phyloP scores from a whole-genome alignment of 192 early-diverging fungal species.

The Coemansia biformis region DNA sequence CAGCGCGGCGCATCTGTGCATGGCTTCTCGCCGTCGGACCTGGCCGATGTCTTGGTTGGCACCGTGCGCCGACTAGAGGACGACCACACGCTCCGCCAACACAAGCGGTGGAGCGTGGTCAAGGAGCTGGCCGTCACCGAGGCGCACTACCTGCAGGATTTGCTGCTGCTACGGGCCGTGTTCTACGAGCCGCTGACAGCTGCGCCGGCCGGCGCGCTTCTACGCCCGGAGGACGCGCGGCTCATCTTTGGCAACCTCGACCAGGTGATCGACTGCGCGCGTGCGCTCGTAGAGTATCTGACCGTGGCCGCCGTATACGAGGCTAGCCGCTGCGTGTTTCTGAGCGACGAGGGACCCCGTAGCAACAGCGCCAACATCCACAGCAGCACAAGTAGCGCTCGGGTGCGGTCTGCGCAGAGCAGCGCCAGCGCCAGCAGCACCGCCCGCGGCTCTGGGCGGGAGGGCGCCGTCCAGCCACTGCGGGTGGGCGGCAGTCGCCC shows the following conservation, averaged over 20 bases:
- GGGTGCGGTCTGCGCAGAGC: no score
- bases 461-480: no score
- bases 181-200: slow-evolving; percentile 58
- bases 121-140: slow-evolving; percentile 78
- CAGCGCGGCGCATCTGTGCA: no score
- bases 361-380: no score
- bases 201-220: no score
- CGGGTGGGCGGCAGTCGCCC: slow-evolving; percentile 16
- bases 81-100: slow-evolving; percentile 35
- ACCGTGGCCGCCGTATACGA: slow-evolving; percentile 53
- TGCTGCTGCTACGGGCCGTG: slow-evolving; percentile 66
- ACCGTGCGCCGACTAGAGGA: slow-evolving; percentile 45
- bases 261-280: slow-evolving; percentile 62
- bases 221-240: slow-evolving; percentile 60
- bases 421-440: not conserved
- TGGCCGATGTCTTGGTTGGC: slow-evolving; percentile 41
- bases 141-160: slow-evolving; percentile 64
- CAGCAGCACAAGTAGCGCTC: no score
- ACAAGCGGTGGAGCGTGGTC: slow-evolving; percentile 67
- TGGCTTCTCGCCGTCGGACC: slow-evolving; percentile 27
- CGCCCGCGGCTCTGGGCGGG: no score
- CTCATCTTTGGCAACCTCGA: slow-evolving; percentile 76
- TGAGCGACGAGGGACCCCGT: slow-evolving; percentile 2
- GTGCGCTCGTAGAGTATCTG: slow-evolving; percentile 61
- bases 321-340: slow-evolving; percentile 27